Conservation (phyloP, 2,329 filamentous ascomycete species). For the Fusarium sp. region DNA sequence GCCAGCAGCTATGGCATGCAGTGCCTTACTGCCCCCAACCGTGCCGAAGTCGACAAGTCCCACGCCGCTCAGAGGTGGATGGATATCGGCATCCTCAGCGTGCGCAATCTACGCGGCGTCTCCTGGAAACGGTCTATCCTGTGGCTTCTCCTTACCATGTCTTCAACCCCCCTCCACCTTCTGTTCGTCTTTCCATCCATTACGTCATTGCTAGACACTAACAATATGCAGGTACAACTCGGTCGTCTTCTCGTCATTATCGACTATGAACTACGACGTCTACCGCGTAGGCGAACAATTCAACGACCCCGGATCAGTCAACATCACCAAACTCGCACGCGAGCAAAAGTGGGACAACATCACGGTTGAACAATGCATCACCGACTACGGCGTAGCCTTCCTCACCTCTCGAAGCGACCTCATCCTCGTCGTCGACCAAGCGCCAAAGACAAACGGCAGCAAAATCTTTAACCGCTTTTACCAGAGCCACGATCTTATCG, state of each 20-base stretch:
- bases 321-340: neutral
- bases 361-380: constrained; percentile 12
- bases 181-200: neutral
- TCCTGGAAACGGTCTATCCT: neutral
- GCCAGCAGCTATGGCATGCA: constrained; percentile 53
- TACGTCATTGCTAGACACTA: neutral
- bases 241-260: constrained; percentile 11
- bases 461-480: neutral
- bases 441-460: neutral
- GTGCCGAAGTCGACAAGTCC: constrained; percentile 43
- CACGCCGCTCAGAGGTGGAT: constrained; percentile 24
- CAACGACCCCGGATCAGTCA: neutral
- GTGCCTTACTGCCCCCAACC: constrained; percentile 48
- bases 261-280: neutral
- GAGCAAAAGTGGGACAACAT: neutral
- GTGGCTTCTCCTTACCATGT: constrained; percentile 6
- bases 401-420: constrained; percentile 9
- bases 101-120: constrained; percentile 22
- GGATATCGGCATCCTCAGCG: constrained; percentile 34
- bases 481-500: neutral
- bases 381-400: constrained; percentile 9
- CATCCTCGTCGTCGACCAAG: neutral
- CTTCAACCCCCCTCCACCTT: constrained; percentile 15
- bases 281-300: neutral
- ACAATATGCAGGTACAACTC: constrained; percentile 15